Conservation (phyloP, 108 stramenopile species). For the Schizochytrium sp. region DNA sequence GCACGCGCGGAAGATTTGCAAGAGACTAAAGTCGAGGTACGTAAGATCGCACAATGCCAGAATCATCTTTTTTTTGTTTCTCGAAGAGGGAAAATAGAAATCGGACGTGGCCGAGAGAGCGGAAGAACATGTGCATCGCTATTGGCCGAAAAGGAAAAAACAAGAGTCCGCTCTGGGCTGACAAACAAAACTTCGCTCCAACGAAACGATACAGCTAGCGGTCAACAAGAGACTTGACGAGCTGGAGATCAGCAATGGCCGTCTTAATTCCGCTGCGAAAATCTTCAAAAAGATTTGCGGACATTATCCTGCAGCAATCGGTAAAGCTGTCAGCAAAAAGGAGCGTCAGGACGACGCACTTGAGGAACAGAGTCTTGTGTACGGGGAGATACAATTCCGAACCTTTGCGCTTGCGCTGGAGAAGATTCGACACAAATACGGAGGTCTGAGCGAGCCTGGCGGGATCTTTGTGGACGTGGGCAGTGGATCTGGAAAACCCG, state of each 20-base stretch:
- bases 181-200: too few species aligned
- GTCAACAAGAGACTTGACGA: not conserved
- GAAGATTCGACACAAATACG: conserved; percentile 40
- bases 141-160: too few species aligned
- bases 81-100: too few species aligned
- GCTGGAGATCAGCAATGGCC: not conserved
- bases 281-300: conserved; percentile 31
- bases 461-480: conserved; percentile 57
- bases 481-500: conserved; percentile 50
- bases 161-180: too few species aligned
- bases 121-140: too few species aligned
- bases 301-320: conserved; percentile 29
- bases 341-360: conserved; percentile 40
- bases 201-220: not conserved
- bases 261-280: not conserved
- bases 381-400: conserved; percentile 49
- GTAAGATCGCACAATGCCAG: not conserved
- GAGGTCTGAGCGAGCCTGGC: conserved; percentile 3
- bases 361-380: conserved; percentile 24
- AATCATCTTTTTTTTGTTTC: too few species aligned
- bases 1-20: not conserved
- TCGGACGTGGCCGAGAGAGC: too few species aligned
- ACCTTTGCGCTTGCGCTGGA: conserved; percentile 33
- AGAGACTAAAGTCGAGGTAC: not conserved
- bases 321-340: conserved; percentile 42